phyloP scores from a whole-genome alignment of 2,329 filamentous ascomycete species.

The Arthrobotrys sphaeroides region DNA sequence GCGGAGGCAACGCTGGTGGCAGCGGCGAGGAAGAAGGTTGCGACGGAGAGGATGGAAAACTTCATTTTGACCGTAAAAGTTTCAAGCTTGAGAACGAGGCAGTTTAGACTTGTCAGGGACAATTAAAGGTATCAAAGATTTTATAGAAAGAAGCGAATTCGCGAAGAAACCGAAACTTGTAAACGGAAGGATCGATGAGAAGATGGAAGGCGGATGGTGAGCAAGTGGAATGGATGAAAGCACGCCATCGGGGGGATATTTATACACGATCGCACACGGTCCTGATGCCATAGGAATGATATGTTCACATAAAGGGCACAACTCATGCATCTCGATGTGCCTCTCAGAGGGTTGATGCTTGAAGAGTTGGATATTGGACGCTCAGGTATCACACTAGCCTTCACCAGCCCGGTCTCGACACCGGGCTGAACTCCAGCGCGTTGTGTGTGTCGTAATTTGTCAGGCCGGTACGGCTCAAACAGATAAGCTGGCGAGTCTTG shows the following conservation, averaged over 20 bases:
- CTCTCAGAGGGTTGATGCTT: too few species aligned
- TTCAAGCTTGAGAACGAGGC: not conserved
- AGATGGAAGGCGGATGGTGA: not conserved
- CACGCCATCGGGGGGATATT: not conserved
- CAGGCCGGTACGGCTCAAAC: too few species aligned
- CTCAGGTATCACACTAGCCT: too few species aligned
- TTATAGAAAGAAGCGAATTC: not conserved
- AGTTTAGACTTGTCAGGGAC: not conserved
- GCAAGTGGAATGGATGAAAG: not conserved
- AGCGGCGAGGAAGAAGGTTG: slow-evolving; percentile 13
- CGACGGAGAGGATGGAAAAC: slow-evolving; percentile 6
- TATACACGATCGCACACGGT: not conserved
- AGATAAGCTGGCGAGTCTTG: too few species aligned
- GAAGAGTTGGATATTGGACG: too few species aligned
- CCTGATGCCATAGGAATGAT: not conserved
- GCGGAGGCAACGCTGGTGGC: slow-evolving; percentile 5
- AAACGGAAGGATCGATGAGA: not conserved
- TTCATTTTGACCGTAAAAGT: not conserved
- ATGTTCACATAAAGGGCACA: not conserved
- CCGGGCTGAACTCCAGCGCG: too few species aligned
- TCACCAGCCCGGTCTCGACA: too few species aligned
- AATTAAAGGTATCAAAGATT: not conserved
- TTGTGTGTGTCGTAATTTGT: too few species aligned
- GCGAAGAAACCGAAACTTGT: not conserved
- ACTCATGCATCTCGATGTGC: too few species aligned